Percentiles rank a stretch among this genome's conserved stretches.
Conservation (phyloP, 1,284 basidiomycete species). For the Vanrija pseudolonga region DNA sequence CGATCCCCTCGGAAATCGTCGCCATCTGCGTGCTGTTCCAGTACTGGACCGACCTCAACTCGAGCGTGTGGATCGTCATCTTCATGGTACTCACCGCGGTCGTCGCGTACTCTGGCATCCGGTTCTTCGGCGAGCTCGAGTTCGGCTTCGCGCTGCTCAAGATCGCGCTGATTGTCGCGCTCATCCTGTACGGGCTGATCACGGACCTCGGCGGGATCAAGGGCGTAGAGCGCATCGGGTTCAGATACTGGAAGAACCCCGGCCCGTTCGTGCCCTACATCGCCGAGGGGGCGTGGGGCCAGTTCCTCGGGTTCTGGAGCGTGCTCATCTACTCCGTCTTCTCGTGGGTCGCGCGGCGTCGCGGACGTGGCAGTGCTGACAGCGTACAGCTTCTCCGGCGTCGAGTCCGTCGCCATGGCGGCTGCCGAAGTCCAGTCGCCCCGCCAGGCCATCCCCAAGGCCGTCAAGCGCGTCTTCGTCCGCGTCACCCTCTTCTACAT, state of each 20-base stretch:
- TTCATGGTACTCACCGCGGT: slow-evolving; percentile 15
- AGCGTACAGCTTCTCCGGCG: slow-evolving; percentile 13
- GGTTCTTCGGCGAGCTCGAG: slow-evolving; percentile 49
- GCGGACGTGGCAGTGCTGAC: no score
- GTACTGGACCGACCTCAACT: slow-evolving; percentile 25
- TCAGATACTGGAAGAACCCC: slow-evolving; percentile 65
- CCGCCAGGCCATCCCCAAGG: slow-evolving; percentile 26
- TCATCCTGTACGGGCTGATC: slow-evolving; percentile 60
- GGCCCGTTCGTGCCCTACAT: slow-evolving; percentile 51
- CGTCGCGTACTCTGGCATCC: slow-evolving; percentile 19
- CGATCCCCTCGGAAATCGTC: slow-evolving; percentile 23
- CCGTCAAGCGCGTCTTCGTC: slow-evolving; percentile 15
- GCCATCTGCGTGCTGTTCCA: slow-evolving; percentile 24
- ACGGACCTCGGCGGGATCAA: slow-evolving; percentile 53
- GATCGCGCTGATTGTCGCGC: slow-evolving; percentile 61
- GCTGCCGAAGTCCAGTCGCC: slow-evolving; percentile 38
- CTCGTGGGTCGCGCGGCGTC: neutral
- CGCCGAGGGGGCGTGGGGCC: slow-evolving; percentile 14
- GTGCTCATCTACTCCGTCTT: slow-evolving; percentile 29
- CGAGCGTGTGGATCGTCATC: slow-evolving; percentile 17
- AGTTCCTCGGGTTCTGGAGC: slow-evolving; percentile 24
- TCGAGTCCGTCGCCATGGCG: slow-evolving; percentile 29
- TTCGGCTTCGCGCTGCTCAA: slow-evolving; percentile 70
- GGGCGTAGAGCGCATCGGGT: slow-evolving; percentile 49
- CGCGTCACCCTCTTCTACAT: slow-evolving; percentile 58